phyloP scores from a whole-genome alignment of 164 flowering plant species.

The Vitis cinerea region DNA sequence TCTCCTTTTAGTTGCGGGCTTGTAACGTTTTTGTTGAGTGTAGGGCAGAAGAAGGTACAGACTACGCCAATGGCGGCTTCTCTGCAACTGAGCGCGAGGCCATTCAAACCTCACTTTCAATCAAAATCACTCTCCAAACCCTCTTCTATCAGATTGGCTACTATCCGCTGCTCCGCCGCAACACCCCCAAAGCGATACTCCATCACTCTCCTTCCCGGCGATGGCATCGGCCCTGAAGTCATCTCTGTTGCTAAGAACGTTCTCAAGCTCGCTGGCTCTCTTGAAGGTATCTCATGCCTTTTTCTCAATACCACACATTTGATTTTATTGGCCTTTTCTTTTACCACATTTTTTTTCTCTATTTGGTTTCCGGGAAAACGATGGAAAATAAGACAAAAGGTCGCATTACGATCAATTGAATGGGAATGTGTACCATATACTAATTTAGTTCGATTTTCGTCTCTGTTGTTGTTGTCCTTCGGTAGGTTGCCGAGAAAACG shows the following conservation, averaged over 20 bases:
- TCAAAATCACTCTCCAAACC: constrained; percentile 18
- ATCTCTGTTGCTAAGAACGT: constrained; percentile 79
- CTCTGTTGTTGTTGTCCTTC: no score
- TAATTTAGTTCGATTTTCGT: no score
- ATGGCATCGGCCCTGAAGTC: constrained; percentile 98
- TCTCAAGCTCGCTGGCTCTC: constrained; percentile 60
- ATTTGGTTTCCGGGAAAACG: constrained; percentile 4
- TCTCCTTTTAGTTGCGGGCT: no score
- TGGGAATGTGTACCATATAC: not conserved
- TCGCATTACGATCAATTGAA: not conserved
- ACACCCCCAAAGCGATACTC: constrained; percentile 41
- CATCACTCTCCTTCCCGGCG: constrained; percentile 91
- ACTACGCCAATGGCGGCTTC: constrained; percentile 39
- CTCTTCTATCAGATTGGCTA: constrained; percentile 4
- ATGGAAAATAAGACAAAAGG: not conserved
- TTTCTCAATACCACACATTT: not conserved
- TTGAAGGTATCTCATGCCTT: constrained; percentile 44
- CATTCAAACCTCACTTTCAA: constrained; percentile 11
- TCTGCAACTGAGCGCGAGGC: constrained; percentile 28
- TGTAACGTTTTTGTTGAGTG: no score
- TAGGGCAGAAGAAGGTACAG: no score
- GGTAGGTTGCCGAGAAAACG: no score
- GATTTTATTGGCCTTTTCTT: not conserved
- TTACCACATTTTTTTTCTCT: not conserved
- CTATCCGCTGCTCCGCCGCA: constrained; percentile 52